phyloP scores from a whole-genome alignment of 2,329 filamentous ascomycete species.

The Setomelanomma holmii region DNA sequence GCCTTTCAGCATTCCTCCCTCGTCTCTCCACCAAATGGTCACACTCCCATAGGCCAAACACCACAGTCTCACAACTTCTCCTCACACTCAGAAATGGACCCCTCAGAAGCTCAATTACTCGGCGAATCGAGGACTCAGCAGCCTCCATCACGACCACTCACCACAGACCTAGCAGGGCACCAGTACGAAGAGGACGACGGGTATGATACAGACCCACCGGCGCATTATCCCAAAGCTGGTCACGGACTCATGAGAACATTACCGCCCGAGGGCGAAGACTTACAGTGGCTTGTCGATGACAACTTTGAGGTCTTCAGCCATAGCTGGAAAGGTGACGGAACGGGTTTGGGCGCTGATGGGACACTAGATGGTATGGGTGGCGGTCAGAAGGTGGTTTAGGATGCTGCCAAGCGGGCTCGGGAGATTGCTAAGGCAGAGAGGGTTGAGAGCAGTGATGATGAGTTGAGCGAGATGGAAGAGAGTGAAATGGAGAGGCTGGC shows the following conservation, averaged over 20 bases:
- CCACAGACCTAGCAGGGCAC: constrained; percentile 28
- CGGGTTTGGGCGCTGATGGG: constrained; percentile 39
- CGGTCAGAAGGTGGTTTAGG: constrained; percentile 24
- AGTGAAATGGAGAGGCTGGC: constrained; percentile 4
- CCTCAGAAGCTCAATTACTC: constrained; percentile 44
- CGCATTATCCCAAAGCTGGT: constrained; percentile 68
- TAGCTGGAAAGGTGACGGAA: constrained; percentile 45
- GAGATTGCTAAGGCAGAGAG: neutral
- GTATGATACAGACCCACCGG: constrained; percentile 60
- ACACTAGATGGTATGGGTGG: constrained; percentile 23
- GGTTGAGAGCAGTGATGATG: neutral
- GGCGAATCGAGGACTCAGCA: constrained; percentile 30
- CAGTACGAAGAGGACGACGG: constrained; percentile 56
- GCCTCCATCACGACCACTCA: constrained; percentile 20
- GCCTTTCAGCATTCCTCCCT: constrained; percentile 11
- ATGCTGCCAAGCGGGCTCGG: neutral
- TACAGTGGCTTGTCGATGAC: constrained; percentile 69
- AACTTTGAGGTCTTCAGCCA: constrained; percentile 66
- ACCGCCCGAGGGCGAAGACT: constrained; percentile 64
- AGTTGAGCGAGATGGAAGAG: constrained; percentile 8
- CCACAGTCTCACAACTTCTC: constrained; percentile 30
- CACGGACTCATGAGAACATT: constrained; percentile 64
- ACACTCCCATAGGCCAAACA: constrained; percentile 23
- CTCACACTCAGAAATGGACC: constrained; percentile 32
- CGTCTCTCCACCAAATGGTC: constrained; percentile 41